phyloP scores from a whole-genome alignment of 2,329 filamentous ascomycete genomes.

The Penicillium brevicompactum region DNA sequence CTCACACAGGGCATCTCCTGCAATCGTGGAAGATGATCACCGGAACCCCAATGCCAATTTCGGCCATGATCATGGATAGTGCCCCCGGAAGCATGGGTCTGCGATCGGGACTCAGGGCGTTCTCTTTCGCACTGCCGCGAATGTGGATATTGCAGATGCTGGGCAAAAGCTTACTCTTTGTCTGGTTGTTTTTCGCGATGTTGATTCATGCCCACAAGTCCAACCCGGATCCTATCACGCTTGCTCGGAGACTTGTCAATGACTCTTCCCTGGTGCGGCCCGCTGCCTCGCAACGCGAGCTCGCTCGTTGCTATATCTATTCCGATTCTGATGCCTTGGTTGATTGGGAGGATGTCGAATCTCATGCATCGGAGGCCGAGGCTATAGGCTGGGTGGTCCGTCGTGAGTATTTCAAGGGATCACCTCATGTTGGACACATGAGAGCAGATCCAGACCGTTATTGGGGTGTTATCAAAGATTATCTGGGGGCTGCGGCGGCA shows the following conservation, averaged over 20 bases:
- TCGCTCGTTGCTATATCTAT: conserved; percentile 42
- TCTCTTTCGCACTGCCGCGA: conserved; percentile 39
- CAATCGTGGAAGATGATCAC: conserved; percentile 38
- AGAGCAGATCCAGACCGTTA: conserved; percentile 40
- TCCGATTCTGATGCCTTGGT: conserved; percentile 43
- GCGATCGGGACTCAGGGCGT: conserved; percentile 29
- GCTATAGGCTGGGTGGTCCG: conserved; percentile 35
- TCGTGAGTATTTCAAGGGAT: conserved; percentile 39
- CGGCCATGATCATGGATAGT: conserved; percentile 49
- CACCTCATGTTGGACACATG: conserved; percentile 46
- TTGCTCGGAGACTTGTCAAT: conserved; percentile 35
- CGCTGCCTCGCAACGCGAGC: conserved; percentile 6
- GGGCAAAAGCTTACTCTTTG: conserved; percentile 28
- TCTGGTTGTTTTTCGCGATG: conserved; percentile 23
- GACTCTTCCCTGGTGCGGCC: conserved; percentile 27
- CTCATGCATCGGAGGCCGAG: conserved; percentile 37
- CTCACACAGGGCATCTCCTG: conserved; percentile 43
- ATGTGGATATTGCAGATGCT: conserved; percentile 33
- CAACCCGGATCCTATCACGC: conserved; percentile 27
- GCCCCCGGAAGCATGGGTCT: conserved; percentile 44
- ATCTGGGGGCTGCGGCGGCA: conserved; percentile 16
- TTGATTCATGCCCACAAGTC: conserved; percentile 21
- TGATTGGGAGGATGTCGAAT: conserved; percentile 38
- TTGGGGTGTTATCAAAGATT: conserved; percentile 38
- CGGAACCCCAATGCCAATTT: conserved; percentile 39